Base-by-base conservation (phyloP, 2,329 filamentous ascomycete species). In the Macrophomina phaseolina region DNA sequence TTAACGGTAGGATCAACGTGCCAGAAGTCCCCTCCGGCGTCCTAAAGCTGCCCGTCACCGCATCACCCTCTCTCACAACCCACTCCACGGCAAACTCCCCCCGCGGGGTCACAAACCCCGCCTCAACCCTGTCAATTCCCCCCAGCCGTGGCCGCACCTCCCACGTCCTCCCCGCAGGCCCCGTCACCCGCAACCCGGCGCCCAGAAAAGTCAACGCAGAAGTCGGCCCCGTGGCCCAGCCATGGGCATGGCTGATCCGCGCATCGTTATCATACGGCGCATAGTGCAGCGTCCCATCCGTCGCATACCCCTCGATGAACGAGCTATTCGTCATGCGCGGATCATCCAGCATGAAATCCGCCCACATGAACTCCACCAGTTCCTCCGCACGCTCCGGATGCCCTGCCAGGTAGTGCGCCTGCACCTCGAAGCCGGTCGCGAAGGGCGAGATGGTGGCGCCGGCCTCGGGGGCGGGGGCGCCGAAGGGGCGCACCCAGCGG, bases 361-460 rank as follows among this genome's bases (percentile, higher is more conserved):
- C n/a, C 87, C 87, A 89, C 60, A 80, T 81, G 11, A 77, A 77
- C 4, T 85, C 82, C 38, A 89, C 84, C 16, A 89, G 80, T 7
- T 85, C 79, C 0, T 89, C 75, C 0, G 86, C 86, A 38, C 86
- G 83, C 8, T 77, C 73, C 0, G 86, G 73, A 67, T 82, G 78
- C 0, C 81, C 79, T 0, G 81, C 81, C 0, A 78, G 73, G 4
- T 88, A 77, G 69, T 89, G 87, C 1, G 81, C 86, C 72, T 86
- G 84, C 34, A 89, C 79, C 71, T 90, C 87, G 69, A 88, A 84
- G n/a, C 82, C 84, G 8, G 83, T 83, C 60, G 87, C 84, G 72
- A 88, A 89, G 0, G 85, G 84, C 2, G 83, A 85, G 40, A 89
- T 80, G 69, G 87, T 87, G 3, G 82, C 82, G 0, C 84, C 83